Conservation (phyloP, 805 yeast species). For the Metschnikowia cubensis region DNA sequence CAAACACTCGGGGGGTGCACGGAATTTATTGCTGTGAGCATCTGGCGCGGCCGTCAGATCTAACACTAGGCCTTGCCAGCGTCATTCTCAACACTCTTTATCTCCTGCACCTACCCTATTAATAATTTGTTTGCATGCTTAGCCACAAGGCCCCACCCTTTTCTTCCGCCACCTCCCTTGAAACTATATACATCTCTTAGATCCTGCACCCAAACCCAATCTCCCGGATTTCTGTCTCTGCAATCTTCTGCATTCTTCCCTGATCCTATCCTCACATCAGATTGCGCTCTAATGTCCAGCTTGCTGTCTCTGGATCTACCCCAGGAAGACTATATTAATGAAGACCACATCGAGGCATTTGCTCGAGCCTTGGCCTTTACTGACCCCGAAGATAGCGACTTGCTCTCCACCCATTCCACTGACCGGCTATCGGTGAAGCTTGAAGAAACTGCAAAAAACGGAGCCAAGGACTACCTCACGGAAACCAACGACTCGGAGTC, state of each 20-base stretch:
- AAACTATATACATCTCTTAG: too few relatives aligned
- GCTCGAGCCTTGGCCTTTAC: slow-evolving; percentile 40
- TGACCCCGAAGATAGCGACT: slow-evolving; percentile 21
- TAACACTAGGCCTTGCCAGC: neutral
- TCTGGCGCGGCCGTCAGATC: neutral
- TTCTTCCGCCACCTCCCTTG: neutral
- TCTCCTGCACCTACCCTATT: neutral
- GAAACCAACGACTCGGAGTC: neutral
- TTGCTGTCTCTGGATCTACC: neutral
- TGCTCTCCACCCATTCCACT: slow-evolving; percentile 3
- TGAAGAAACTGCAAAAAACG: neutral
- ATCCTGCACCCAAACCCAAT: too few relatives aligned
- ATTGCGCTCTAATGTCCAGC: slow-evolving; percentile 1
- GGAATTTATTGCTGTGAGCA: too few relatives aligned
- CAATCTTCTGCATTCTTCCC: too few relatives aligned
- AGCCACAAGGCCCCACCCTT: neutral
- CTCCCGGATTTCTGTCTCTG: too few relatives aligned
- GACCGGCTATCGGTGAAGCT: slow-evolving; percentile 8
- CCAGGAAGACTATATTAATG: slow-evolving; percentile 27
- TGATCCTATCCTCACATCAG: neutral
- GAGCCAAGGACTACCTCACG: too few relatives aligned
- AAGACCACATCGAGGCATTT: slow-evolving; percentile 36
- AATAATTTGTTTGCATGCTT: neutral
- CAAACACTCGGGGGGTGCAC: too few relatives aligned
- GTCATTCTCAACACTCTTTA: neutral